A percentile compares a stretch with the other conserved stretches of the same genome.
These are phyloP conservation scores for Aspergillus pseudoviridinutans DNA, from an alignment of 2,329 filamentous ascomycete genomes.

Conservation along the genomic window DNA sequence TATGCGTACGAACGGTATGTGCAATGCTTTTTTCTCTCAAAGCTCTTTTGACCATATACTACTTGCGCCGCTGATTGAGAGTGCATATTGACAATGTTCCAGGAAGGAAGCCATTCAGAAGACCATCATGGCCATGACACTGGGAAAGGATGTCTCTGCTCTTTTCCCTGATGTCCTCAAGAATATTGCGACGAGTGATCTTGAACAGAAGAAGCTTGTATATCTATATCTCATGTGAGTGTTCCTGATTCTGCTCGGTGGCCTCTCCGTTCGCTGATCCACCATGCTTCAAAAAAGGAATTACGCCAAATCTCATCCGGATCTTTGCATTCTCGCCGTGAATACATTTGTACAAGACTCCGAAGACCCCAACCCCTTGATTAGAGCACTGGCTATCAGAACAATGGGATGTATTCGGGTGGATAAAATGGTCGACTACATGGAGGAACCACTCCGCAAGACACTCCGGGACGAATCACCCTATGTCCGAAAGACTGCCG, in stretches of 20 bases:
- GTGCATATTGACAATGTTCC: slow-evolving; percentile 25
- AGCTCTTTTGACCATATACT: neutral
- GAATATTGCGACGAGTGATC: slow-evolving; percentile 90
- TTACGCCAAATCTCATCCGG: slow-evolving; percentile 97
- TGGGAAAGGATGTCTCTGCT: slow-evolving; percentile 96
- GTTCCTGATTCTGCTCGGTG: neutral
- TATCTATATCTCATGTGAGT: slow-evolving; percentile 93
- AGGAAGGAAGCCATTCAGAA: slow-evolving; percentile 98
- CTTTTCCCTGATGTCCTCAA: slow-evolving; percentile 97
- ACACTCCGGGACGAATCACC: slow-evolving; percentile 95
- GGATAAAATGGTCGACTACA: slow-evolving; percentile 99
- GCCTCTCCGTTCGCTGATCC: slow-evolving; percentile 15
- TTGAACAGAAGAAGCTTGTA: slow-evolving; percentile 99
- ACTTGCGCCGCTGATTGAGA: neutral
- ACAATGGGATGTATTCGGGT: slow-evolving; percentile 99
- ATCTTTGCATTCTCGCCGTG: slow-evolving; percentile 96
- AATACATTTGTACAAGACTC: slow-evolving; percentile 99
- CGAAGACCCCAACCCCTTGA: slow-evolving; percentile 94
- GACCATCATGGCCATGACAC: slow-evolving; percentile 99
- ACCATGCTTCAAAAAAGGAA: slow-evolving; percentile 60
- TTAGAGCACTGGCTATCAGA: slow-evolving; percentile 88
- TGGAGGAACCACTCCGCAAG: slow-evolving; percentile 96
- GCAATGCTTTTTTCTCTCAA: neutral
- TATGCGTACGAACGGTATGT: slow-evolving; percentile 88
- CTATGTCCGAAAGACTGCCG: slow-evolving; percentile 96